Evolutionary conservation across 1,284 basidiomycete genomes (phyloP).

Genomic region (Ganoderma leucocontextum): DNA sequence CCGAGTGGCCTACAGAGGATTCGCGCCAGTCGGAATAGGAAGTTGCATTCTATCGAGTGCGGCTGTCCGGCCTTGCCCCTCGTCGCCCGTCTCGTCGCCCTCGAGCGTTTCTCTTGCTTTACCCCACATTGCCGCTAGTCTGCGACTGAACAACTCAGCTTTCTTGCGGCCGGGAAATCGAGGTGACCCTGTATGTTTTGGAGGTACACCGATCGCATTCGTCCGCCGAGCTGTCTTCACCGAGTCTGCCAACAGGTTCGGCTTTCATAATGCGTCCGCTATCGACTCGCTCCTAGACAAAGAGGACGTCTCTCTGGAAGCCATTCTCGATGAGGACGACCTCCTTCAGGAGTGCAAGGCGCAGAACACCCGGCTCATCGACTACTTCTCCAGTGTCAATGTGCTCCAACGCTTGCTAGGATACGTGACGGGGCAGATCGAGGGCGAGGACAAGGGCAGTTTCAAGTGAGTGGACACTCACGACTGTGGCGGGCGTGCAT

Average conservation of each 20-base stretch:
- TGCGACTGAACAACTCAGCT: slow-evolving; percentile 8
- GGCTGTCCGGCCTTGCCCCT: neutral
- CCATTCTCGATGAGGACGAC: slow-evolving; percentile 94
- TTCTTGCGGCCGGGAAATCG: slow-evolving; percentile 1
- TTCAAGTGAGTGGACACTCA: slow-evolving; percentile 70
- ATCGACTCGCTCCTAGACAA: slow-evolving; percentile 87
- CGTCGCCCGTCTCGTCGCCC: neutral
- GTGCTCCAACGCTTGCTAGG: slow-evolving; percentile 83
- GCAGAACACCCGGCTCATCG: slow-evolving; percentile 89
- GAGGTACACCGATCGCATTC: slow-evolving; percentile 40
- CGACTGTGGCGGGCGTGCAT: slow-evolving; percentile 10
- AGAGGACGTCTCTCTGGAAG: slow-evolving; percentile 86
- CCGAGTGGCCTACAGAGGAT: slow-evolving; percentile 19
- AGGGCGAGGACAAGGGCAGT: slow-evolving; percentile 75
- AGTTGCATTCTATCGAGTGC: slow-evolving; percentile 26
- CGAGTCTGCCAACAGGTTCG: slow-evolving; percentile 65
- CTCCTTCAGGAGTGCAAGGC: slow-evolving; percentile 95
- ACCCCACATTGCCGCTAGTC: slow-evolving; percentile 7
- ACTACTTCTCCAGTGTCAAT: slow-evolving; percentile 84
- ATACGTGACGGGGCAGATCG: slow-evolving; percentile 88
- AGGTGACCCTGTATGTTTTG: slow-evolving; percentile 42
- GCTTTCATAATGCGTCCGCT: slow-evolving; percentile 83
- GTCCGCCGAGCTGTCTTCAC: slow-evolving; percentile 33
- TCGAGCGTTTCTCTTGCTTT: slow-evolving; percentile 4
- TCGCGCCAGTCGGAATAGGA: slow-evolving; percentile 36